Percentiles rank a stretch among this genome's conserved stretches.
Evolutionary conservation across 805 yeast genomes (phyloP).

Genomic region (Candida andamanensis): DNA sequence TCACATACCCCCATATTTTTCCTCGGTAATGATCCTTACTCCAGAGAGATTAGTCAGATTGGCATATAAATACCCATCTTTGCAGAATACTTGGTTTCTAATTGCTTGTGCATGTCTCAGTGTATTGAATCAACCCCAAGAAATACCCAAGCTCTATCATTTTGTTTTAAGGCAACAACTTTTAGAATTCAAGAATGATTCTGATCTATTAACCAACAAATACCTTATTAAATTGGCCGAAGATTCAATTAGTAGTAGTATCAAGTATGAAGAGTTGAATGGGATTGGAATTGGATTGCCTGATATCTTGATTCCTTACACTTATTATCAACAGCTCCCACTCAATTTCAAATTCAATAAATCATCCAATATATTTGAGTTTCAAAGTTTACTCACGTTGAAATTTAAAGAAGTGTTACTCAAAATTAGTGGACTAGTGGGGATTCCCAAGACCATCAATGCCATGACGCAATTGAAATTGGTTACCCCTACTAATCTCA

Average conservation of each 20-base stretch:
- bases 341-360: slow-evolving; percentile 29
- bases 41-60: slow-evolving; percentile 51
- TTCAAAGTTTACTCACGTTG: slow-evolving; percentile 36
- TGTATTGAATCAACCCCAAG: slow-evolving; percentile 78
- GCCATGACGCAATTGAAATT: slow-evolving; percentile 60
- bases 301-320: slow-evolving; percentile 36
- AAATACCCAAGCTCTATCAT: slow-evolving; percentile 68
- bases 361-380: slow-evolving; percentile 30
- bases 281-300: slow-evolving; percentile 41
- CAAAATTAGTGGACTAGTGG: slow-evolving; percentile 74
- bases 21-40: slow-evolving; percentile 22
- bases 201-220: slow-evolving; percentile 26
- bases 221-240: slow-evolving; percentile 32
- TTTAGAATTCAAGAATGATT: slow-evolving; percentile 24
- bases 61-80: slow-evolving; percentile 48
- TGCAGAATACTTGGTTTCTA: slow-evolving; percentile 64
- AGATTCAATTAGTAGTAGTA: slow-evolving; percentile 36
- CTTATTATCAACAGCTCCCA: slow-evolving; percentile 34
- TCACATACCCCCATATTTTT: no score
- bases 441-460: slow-evolving; percentile 82
- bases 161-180: slow-evolving; percentile 52
- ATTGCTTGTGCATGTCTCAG: slow-evolving; percentile 78
- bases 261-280: slow-evolving; percentile 31
- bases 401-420: slow-evolving; percentile 72
- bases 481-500: slow-evolving; percentile 52